phyloP scores from a whole-genome alignment of 2,329 filamentous ascomycete species.

The Venturia aucupariae region DNA sequence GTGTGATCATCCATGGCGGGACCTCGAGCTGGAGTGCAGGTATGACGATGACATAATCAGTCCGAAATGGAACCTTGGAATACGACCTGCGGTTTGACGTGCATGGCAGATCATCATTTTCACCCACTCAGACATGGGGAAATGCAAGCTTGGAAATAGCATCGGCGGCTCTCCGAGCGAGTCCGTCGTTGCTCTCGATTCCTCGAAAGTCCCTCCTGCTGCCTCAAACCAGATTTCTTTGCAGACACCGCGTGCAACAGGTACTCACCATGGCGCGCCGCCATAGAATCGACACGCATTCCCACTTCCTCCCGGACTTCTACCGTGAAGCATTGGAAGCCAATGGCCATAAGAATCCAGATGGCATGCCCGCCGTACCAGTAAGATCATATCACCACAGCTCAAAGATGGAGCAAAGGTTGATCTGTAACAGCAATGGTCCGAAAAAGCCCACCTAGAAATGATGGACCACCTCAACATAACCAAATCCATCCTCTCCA shows the following conservation, averaged over 20 bases:
- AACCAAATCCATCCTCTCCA: conserved; percentile 43
- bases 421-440: conserved; percentile 32
- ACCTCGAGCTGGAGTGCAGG: too few species aligned
- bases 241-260: background rate
- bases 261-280: conserved; percentile 14
- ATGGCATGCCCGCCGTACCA: conserved; percentile 42
- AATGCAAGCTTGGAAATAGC: background rate
- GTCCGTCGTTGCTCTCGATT: background rate
- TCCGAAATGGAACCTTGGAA: background rate
- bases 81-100: background rate
- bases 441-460: conserved; percentile 35
- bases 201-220: too few species aligned
- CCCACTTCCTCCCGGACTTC: conserved; percentile 36
- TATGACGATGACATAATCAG: background rate
- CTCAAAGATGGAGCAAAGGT: background rate
- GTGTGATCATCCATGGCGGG: too few species aligned
- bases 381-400: background rate
- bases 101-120: background rate
- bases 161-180: background rate
- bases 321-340: conserved; percentile 34
- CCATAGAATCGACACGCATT: conserved; percentile 39
- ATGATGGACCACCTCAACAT: conserved; percentile 44
- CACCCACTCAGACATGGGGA: background rate
- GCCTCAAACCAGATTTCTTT: background rate
- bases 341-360: conserved; percentile 35